Evolutionary conservation across 2,329 filamentous ascomycete species (phyloP), one percentile per base, ranked within the genome.

Genomic region (Pestalotiopsis sp.): DNA sequence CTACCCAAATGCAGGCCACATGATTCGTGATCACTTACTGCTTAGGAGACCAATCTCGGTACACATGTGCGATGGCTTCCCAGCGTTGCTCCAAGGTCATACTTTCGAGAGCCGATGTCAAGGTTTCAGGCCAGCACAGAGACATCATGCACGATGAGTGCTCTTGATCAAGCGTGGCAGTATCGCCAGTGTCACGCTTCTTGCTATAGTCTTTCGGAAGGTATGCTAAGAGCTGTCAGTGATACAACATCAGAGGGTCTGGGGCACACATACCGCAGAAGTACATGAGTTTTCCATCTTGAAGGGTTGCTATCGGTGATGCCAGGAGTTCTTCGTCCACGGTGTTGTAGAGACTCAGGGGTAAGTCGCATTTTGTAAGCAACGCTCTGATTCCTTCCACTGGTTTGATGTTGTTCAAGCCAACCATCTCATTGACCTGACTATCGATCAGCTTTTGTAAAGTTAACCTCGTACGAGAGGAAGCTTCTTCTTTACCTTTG

Each of bases 401-500:
- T 12, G 59, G 31, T 39, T 39, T 41, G 36, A 62, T 62, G 27
- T 62, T 62, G n/a, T 62, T 62, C n/a, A 62, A 23, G 17, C 27
- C 38, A 3, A 64, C n/a, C 27, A 25, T 64, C n/a, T 64, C 41
- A 39, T 64, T 64, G 41, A 64, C 38, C 39, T 64, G 13, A 13
- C 2, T 20, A 20, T n/a, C 38, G 9, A n/a, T 49, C 38, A 64
- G 62, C 61, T 31, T 56, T 12, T 27, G 11, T 38, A 49, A 58
- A 20, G 25, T 13, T 58, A 14, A 27, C 12, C 9, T 60, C 31
- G 49, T 56, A 23, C 38, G 5, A 31, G 7, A 25, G 11, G 20
- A 36, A 56, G 63, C 39, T 20, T 36, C 41, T 58, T 38, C n/a
- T 58, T 38, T 14, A 70, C 68, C 45, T 69, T 65, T 14, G 58